phyloP scores from a whole-genome alignment of 176 grass and related monocot genomes.

The Rhynchospora tenuis region DNA sequence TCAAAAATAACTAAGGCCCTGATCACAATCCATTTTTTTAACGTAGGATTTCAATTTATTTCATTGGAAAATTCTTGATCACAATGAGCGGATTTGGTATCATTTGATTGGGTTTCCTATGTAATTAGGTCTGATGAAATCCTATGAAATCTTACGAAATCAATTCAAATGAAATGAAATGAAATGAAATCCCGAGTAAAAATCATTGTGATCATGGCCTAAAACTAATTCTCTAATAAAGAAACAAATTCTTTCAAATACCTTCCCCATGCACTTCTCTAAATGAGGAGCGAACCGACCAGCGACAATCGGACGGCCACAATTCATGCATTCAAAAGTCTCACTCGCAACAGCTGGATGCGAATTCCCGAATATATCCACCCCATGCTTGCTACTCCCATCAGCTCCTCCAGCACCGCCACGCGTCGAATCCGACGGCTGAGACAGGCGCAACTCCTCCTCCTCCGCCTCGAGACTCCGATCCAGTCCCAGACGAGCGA shows the following conservation, averaged over 20 bases:
- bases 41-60: too few species aligned
- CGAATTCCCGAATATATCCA: constrained; percentile 75
- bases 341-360: constrained; percentile 74
- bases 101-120: too few species aligned
- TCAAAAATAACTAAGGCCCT: not conserved
- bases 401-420: constrained; percentile 37
- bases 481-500: constrained; percentile 86
- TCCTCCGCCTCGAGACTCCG: constrained; percentile 82
- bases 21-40: too few species aligned
- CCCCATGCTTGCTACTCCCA: constrained; percentile 58
- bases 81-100: too few species aligned
- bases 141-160: too few species aligned
- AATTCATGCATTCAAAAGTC: constrained; percentile 87
- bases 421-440: constrained; percentile 24
- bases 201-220: too few species aligned
- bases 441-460: constrained; percentile 66
- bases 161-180: too few species aligned
- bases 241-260: constrained; percentile 12
- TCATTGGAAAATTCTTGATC: too few species aligned
- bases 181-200: too few species aligned
- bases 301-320: constrained; percentile 57
- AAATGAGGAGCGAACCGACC: constrained; percentile 93
- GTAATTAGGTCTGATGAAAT: too few species aligned
- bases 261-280: constrained; percentile 99
- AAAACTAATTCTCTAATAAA: not conserved